Evolutionary conservation across 2,329 filamentous ascomycete genomes (phyloP).

Genomic region (Zasmidium cellare): DNA sequence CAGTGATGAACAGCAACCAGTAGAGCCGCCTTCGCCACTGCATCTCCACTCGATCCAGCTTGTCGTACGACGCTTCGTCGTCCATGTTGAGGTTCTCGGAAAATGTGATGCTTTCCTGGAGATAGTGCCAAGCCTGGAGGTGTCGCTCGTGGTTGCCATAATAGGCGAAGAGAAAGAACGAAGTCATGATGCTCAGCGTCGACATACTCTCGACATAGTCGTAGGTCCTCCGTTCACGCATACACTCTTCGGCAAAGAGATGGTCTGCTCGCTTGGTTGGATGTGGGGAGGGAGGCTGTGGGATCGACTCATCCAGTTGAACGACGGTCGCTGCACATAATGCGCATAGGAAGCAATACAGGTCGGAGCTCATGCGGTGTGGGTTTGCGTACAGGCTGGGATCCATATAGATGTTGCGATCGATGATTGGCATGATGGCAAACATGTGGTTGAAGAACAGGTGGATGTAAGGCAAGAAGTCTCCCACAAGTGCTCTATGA

Average conservation of each 20-base stretch:
- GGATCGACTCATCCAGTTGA: conserved; percentile 35
- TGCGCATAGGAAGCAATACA: conserved; percentile 36
- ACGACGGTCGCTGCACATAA: conserved; percentile 36
- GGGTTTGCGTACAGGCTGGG: conserved; percentile 27
- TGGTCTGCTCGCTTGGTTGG: conserved; percentile 28
- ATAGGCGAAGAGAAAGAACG: conserved; percentile 38
- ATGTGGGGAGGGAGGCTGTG: conserved; percentile 28
- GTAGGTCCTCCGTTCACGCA: conserved; percentile 31
- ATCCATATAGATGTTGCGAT: conserved; percentile 31
- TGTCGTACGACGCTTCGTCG: conserved; percentile 33
- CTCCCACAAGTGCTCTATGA: conserved; percentile 25
- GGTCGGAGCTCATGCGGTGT: conserved; percentile 26
- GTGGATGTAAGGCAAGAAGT: conserved; percentile 36
- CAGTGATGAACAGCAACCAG: conserved; percentile 39
- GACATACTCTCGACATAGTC: conserved; percentile 34
- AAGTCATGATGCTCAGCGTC: conserved; percentile 35
- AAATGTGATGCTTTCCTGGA: conserved; percentile 38
- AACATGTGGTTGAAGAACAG: conserved; percentile 40
- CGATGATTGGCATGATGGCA: conserved; percentile 38
- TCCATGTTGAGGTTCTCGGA: conserved; percentile 36
- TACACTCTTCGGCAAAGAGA: conserved; percentile 36
- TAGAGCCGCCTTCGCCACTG: conserved; percentile 38
- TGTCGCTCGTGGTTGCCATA: conserved; percentile 37
- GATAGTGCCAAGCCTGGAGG: conserved; percentile 36
- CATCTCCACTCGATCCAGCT: conserved; percentile 32